phyloP scores from a whole-genome alignment of 352 stramenopile genomes.

The Phytophthora nicotianae region DNA sequence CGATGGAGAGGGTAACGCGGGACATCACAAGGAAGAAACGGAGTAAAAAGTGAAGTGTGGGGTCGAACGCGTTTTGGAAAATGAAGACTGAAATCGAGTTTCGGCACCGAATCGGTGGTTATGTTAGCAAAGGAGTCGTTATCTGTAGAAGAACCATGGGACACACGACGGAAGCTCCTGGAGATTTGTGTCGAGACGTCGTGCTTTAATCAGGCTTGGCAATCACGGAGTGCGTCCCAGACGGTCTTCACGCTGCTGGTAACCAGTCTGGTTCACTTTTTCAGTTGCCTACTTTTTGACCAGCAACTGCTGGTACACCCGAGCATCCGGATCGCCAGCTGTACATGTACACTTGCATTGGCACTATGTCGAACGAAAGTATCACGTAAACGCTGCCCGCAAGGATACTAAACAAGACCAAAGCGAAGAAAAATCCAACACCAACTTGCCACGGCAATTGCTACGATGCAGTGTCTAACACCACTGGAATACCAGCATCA shows the following conservation, averaged over 20 bases:
- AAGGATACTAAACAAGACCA: not conserved
- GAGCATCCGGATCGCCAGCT: constrained; percentile 13
- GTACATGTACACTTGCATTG: not conserved
- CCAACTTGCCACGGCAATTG: not conserved
- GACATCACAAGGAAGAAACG: constrained; percentile 10
- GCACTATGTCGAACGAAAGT: not conserved
- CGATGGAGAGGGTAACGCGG: constrained; percentile 22
- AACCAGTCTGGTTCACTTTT: not conserved
- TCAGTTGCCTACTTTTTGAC: too few species aligned
- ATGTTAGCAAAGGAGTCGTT: constrained; percentile 9
- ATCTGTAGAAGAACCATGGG: constrained; percentile 20
- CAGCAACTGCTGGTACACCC: too few species aligned
- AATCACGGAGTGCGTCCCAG: constrained; percentile 8
- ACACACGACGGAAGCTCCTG: constrained; percentile 13
- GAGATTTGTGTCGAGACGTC: constrained; percentile 16
- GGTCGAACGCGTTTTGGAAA: constrained; percentile 15
- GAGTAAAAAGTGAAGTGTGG: not conserved
- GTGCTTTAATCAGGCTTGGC: constrained; percentile 12
- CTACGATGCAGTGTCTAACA: constrained; percentile 15
- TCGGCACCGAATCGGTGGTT: not conserved
- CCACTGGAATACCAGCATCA: not conserved
- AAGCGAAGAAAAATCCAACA: constrained; percentile 12
- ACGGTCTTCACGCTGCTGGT: not conserved
- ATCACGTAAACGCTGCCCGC: not conserved
- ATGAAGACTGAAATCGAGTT: constrained; percentile 2